Evolutionary conservation across 1,284 basidiomycete genomes (phyloP).

Genomic region (Leccinum variabile): DNA sequence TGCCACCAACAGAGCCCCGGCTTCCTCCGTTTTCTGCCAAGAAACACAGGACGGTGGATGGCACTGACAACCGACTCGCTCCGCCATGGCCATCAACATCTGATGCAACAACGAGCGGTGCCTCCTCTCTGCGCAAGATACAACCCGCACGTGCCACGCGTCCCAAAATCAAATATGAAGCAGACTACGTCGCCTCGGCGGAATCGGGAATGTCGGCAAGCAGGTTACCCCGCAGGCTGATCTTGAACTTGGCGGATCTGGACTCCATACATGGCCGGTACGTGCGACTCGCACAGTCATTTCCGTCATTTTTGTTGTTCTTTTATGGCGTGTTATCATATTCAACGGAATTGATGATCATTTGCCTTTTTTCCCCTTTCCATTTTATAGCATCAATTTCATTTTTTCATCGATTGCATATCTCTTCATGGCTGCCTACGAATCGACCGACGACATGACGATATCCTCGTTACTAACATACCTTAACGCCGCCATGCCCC

Average conservation of each 20-base stretch:
- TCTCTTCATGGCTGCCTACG: conserved; percentile 65
- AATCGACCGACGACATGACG: conserved; percentile 59
- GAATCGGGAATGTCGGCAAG: conserved; percentile 20
- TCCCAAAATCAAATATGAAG: conserved; percentile 28
- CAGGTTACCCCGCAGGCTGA: conserved; percentile 36
- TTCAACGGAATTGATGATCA: conserved; percentile 10
- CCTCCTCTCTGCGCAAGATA: conserved; percentile 20
- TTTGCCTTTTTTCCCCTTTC: conserved; percentile 1
- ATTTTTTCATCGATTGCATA: conserved; percentile 56
- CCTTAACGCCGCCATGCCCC: conserved; percentile 70
- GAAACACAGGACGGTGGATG: conserved; percentile 24
- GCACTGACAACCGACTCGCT: conserved; percentile 22
- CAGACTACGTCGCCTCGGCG: conserved; percentile 18
- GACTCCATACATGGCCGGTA: conserved; percentile 58
- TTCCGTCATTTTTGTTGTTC: conserved; percentile 4
- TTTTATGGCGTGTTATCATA: background rate
- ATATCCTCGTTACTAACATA: conserved; percentile 66
- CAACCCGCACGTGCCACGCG: conserved; percentile 29
- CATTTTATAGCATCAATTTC: conserved; percentile 50
- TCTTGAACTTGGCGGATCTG: conserved; percentile 52
- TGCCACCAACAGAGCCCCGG: conserved; percentile 26
- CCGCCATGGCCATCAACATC: conserved; percentile 24
- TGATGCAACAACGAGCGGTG: conserved; percentile 16
- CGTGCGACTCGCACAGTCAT: conserved; percentile 26
- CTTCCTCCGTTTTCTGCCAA: conserved; percentile 24